Base-by-base conservation (phyloP, 2,329 filamentous ascomycete species). In the Nectriaceae sp. region DNA sequence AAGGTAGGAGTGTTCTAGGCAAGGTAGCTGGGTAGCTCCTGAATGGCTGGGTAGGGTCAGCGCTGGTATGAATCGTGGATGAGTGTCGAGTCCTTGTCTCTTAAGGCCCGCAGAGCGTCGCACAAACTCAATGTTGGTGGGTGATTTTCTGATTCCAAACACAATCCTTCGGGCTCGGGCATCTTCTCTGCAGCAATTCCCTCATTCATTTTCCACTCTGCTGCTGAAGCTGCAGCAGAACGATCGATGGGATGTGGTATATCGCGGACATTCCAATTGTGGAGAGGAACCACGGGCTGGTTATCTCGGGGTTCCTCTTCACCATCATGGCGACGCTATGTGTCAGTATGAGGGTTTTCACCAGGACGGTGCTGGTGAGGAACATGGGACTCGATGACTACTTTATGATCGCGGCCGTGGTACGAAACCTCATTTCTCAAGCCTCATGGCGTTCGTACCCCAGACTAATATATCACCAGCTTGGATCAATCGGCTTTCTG, bases 401-500 rank as follows among this genome's bases (percentile, higher is more conserved):
- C 11, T 47, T 47, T 31, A 47, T 47, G 3, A 22, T 42, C 2
- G 35, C 40, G 13, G 40, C 39, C 8, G 36, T 40, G 35, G 44
- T 47, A 47, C 5, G 44, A 6, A 41, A 11, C 11, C 22, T 15
- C 16, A 5, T 20, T 35, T 10, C 16, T 11, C 33, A 37, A 19
- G 18, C 16, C 6, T 37, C 16, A 6, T 6, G 33, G 6, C 18
- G 10, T 37, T 18, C 16, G 10, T 37, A 6, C 29, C 3, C 11
- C 6, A n/a, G 2, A 11, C 44, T 47, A 18, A 47, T 16, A 29
- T 38, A 10, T n/a, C 19, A 37, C 38, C 13, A 59, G 54, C 21
- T 55, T 11, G 54, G 55, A n/a, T 46, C 55, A 5, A 42, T 63
- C 11, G 48, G 43, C 13, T 60, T 57, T 38, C 21, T 59, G 8